Conservation (phyloP, 305 asterid genomes). For the Ajuga reptans region DNA sequence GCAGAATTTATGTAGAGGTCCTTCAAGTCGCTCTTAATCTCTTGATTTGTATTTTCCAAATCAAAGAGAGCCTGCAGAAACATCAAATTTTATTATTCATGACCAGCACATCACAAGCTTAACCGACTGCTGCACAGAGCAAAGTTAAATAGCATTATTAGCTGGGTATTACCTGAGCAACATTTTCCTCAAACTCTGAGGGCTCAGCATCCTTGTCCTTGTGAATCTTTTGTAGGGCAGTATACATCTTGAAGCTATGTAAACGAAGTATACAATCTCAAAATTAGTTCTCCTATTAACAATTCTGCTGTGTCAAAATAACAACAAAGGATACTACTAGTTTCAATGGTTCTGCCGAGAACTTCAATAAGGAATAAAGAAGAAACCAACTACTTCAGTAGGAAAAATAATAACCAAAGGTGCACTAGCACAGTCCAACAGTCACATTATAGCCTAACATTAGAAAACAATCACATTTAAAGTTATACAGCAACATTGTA, state of each 20-base stretch:
- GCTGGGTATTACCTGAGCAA: slow-evolving; percentile 50
- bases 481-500: background rate
- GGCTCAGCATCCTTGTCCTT: slow-evolving; percentile 76
- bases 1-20: slow-evolving; percentile 81
- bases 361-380: background rate
- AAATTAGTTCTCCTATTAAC: background rate
- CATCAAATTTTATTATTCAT: background rate
- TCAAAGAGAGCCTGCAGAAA: slow-evolving; percentile 53
- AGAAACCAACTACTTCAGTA: too few relatives aligned
- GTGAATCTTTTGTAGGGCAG: slow-evolving; percentile 58
- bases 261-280: background rate
- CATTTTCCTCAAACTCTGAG: slow-evolving; percentile 67
- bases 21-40: slow-evolving; percentile 68
- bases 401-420: too few relatives aligned
- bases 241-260: slow-evolving; percentile 46
- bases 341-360: background rate
- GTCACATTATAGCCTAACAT: too few relatives aligned
- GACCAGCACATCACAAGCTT: background rate
- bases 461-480: background rate
- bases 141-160: background rate
- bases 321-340: too few relatives aligned
- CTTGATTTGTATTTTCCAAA: slow-evolving; percentile 66
- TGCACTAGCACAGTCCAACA: too few relatives aligned
- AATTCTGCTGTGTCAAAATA: background rate
- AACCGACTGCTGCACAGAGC: background rate